Evolutionary conservation across 352 stramenopile species (phyloP).

Genomic region (Phytophthora cryptogea): DNA sequence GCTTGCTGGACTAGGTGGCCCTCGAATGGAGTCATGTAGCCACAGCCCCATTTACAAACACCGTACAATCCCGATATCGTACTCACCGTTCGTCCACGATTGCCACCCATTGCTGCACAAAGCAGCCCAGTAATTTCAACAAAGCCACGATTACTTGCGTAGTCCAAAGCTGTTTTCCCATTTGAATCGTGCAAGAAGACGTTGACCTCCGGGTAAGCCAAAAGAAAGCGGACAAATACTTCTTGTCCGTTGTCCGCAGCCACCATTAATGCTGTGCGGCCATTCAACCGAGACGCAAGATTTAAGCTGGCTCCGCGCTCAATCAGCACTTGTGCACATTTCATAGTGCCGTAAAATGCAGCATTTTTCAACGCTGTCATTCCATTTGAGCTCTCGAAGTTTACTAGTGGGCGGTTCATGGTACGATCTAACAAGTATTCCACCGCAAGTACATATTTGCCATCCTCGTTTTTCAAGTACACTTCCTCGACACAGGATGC

Average conservation of each 20-base stretch:
- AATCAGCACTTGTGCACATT: slow-evolving; percentile 58
- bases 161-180: slow-evolving; percentile 49
- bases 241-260: slow-evolving; percentile 55
- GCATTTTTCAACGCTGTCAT: slow-evolving; percentile 51
- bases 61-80: slow-evolving; percentile 48
- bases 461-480: slow-evolving; percentile 62
- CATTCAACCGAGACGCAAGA: slow-evolving; percentile 24
- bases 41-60: slow-evolving; percentile 71
- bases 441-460: slow-evolving; percentile 51
- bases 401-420: slow-evolving; percentile 57
- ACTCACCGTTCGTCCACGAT: slow-evolving; percentile 39
- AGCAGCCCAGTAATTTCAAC: slow-evolving; percentile 41
- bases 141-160: slow-evolving; percentile 39
- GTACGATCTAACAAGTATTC: slow-evolving; percentile 62
- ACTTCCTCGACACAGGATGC: slow-evolving; percentile 60
- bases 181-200: slow-evolving; percentile 38
- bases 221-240: slow-evolving; percentile 57
- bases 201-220: slow-evolving; percentile 42
- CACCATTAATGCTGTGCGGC: slow-evolving; percentile 64
- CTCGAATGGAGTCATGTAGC: slow-evolving; percentile 47
- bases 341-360: slow-evolving; percentile 47
- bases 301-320: slow-evolving; percentile 64
- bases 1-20: slow-evolving; percentile 33
- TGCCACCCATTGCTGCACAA: slow-evolving; percentile 49
- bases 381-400: slow-evolving; percentile 62